Base-by-base conservation (phyloP, 805 yeast species). In the Wickerhamomyces silvicola region DNA sequence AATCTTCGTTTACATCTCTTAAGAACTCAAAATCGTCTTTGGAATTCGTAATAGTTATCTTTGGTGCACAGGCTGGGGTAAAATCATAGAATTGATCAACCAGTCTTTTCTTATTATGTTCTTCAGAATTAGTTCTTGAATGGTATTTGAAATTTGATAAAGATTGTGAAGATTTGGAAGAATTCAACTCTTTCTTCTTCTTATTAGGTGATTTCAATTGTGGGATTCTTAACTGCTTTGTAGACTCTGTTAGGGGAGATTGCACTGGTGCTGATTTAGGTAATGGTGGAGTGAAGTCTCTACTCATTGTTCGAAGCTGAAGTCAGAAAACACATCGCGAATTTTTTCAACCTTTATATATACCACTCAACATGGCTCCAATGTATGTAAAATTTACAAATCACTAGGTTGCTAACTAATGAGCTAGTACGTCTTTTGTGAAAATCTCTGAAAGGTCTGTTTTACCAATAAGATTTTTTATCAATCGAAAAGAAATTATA, bases 71-170 rank as follows among this genome's bases (percentile, higher is more conserved):
- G 11, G 31, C 12, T 5, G 16, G 30, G n/a, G n/a, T n/a, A n/a
- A n/a, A n/a, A 10, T 37, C 39, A 20, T 42, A 45, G 27, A 45
- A 45, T 35, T 45, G 49, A 15, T 45, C 45, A 6, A 45, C 49
- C 1, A 45, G 36, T 15, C 46, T 22, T 25, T 31, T 25, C 18
- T 14, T 17, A n/a, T 22, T 17, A n/a, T n/a, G n/a, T n/a, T n/a
- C n/a, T n/a, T n/a, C n/a, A n/a, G n/a, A n/a, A n/a, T n/a, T n/a
- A n/a, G n/a, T n/a, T n/a, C n/a, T n/a, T n/a, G n/a, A 20, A 16
- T 13, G 20, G 28, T 11, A 5, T 18, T 18, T 26, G 18, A 15
- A 18, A 21, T n/a, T n/a, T 11, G 7, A 24, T 5, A 6, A 6
- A 4, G 27, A 24, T 16, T 24, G 10, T 9, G 28, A 18, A 20